Conservation (phyloP, 495 filamentous ascomycete species). For the Lichenothelia convexa region DNA sequence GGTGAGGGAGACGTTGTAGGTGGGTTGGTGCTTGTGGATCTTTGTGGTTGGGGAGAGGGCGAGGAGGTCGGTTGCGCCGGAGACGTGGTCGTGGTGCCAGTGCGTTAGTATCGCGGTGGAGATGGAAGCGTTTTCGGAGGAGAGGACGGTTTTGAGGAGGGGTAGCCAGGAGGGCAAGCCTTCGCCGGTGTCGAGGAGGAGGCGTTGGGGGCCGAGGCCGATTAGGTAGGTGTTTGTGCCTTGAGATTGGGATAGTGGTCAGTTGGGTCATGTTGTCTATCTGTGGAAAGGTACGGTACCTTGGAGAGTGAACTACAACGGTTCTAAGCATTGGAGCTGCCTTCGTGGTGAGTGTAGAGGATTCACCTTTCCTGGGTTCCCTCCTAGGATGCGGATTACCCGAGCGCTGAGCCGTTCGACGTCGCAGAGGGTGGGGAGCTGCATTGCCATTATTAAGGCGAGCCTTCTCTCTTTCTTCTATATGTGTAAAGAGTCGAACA, state of each 20-base stretch:
- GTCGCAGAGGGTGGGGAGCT: constrained; percentile 14
- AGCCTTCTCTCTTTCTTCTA: no score
- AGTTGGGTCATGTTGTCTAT: neutral
- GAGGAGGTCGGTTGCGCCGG: constrained; percentile 51
- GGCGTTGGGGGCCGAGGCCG: constrained; percentile 15
- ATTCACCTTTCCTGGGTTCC: constrained; percentile 23
- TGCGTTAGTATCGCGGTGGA: constrained; percentile 60
- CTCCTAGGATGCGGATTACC: constrained; percentile 22
- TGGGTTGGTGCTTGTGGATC: constrained; percentile 35
- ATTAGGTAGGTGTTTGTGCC: constrained; percentile 27
- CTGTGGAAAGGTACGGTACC: constrained; percentile 6
- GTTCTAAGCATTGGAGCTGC: neutral
- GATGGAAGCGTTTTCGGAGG: constrained; percentile 45
- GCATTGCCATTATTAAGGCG: constrained; percentile 19
- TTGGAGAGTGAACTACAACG: constrained; percentile 21
- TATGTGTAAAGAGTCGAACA: no score
- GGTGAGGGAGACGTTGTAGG: constrained; percentile 18
- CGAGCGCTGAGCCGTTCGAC: constrained; percentile 18
- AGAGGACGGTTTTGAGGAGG: constrained; percentile 41
- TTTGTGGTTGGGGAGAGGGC: constrained; percentile 36
- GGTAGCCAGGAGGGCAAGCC: constrained; percentile 31
- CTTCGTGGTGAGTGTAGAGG: neutral
- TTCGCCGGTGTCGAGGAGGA: constrained; percentile 24
- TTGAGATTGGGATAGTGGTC: constrained; percentile 5
- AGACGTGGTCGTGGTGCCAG: constrained; percentile 75